Evolutionary conservation across 2,329 filamentous ascomycete species (phyloP), one percentile per base, ranked within the genome.

Genomic region (Ramularia endophylla): DNA sequence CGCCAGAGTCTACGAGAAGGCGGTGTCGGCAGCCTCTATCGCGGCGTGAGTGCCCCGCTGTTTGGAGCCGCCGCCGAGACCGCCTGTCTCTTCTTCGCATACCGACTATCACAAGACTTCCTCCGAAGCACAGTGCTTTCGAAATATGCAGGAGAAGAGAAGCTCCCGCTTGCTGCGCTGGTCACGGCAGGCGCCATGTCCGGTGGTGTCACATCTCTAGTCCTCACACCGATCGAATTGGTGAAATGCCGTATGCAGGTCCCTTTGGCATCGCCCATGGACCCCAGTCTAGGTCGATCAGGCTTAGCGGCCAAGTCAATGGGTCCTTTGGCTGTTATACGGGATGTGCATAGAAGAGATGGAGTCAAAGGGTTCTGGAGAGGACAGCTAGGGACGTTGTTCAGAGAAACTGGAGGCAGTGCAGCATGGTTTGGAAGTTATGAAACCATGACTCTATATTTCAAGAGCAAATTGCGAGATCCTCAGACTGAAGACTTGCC

Each of bases 201-300:
- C 1, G 92, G 92, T 25, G 84, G 85, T 28, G 85, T 95, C 57
- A 94, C 92, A 0, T 95, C 87, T 0, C 74, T 95, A 35, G 80
- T 95, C 22, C 78, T 98, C 47, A 98, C 92, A 0, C 92, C 92
- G 0, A 87, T 98, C 52, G 92, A 98, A 68, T 78, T 98, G 38
- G 85, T 98, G 61, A 98, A 98, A 68, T 98, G 92, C 76, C 94
- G 92, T 67, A 94, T 98, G 69, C 92, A 98, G 64, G 89, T 90
- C 1, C 87, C 76, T 12, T 41, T 68, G 4, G 60, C 67, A 35
- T 55, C 57, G 2, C 40, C 52, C 11, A 31, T 56, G 34, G 58
- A 62, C 31, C 48, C 55, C 2, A 53, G 41, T 2, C 45, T 58
- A 8, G 43, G 48, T 9, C 40, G 41, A 22, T 33, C 40, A 12